phyloP scores from a whole-genome alignment of 2,329 filamentous ascomycete genomes.

The Knufia petricola region DNA sequence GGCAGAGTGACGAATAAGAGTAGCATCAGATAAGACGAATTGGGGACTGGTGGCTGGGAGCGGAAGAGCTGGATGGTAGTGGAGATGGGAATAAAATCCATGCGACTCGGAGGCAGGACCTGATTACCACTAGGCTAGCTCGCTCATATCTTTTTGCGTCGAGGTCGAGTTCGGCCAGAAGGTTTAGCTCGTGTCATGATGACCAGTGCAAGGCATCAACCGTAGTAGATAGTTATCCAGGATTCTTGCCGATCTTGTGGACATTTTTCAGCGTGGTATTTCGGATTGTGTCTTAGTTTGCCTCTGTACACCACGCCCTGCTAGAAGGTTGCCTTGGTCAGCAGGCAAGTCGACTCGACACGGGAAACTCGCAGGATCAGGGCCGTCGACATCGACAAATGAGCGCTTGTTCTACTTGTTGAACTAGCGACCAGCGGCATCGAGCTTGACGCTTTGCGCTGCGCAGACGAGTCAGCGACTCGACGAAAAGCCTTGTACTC shows the following conservation, averaged over 20 bases:
- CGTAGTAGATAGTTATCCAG: not conserved
- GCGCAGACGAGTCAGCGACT: no score
- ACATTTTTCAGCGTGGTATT: not conserved
- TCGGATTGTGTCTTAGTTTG: not conserved
- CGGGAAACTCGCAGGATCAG: no score
- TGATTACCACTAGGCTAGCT: not conserved
- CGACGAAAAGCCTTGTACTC: not conserved
- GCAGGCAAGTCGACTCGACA: no score
- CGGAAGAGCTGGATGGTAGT: not conserved
- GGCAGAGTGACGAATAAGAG: not conserved
- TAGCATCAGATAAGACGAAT: conserved; percentile 3
- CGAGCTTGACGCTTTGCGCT: no score
- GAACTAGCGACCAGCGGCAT: not conserved
- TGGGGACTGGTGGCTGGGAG: not conserved
- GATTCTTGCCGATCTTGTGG: not conserved
- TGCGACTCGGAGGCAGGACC: not conserved
- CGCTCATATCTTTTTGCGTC: not conserved
- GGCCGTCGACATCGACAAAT: no score
- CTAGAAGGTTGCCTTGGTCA: no score
- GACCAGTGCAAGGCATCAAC: no score
- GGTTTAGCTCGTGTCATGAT: not conserved
- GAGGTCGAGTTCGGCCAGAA: conserved; percentile 1
- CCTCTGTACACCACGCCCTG: not conserved
- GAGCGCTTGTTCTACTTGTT: no score
- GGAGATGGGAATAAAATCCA: not conserved